These are phyloP conservation scores for Pythium plurisporium DNA, from an alignment of 352 stramenopile species.

Conservation along the genomic window DNA sequence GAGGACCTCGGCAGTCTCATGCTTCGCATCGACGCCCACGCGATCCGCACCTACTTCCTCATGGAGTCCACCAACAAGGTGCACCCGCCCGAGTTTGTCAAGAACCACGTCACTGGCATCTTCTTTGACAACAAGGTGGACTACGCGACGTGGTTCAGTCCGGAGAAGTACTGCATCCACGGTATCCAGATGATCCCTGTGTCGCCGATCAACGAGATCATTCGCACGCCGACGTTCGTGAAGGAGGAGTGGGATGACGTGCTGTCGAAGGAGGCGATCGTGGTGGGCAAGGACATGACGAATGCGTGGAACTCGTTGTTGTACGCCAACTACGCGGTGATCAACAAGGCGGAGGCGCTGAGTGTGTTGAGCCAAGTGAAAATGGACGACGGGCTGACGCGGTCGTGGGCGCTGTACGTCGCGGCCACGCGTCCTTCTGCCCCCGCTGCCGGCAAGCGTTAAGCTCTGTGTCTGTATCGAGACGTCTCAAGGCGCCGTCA, in stretches of 20 bases:
- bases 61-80: conserved; percentile 51
- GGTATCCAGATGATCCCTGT: conserved; percentile 80
- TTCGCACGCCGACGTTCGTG: conserved; percentile 57
- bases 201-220: conserved; percentile 62
- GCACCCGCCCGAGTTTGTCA: conserved; percentile 55
- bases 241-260: conserved; percentile 74
- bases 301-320: conserved; percentile 66
- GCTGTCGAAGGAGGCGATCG: conserved; percentile 56
- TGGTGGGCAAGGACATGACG: conserved; percentile 30
- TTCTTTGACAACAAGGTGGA: conserved; percentile 78
- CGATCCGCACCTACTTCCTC: conserved; percentile 68
- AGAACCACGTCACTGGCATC: conserved; percentile 75
- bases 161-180: conserved; percentile 67
- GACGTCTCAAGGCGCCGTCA: too few species aligned
- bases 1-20: conserved; percentile 74
- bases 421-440: conserved; percentile 31
- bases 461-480: too few species aligned
- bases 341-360: conserved; percentile 50
- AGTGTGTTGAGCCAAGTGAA: conserved; percentile 35
- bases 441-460: too few species aligned
- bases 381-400: conserved; percentile 64
- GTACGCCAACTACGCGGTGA: conserved; percentile 57
- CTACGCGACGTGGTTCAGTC: conserved; percentile 72
- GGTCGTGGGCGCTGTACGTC: conserved; percentile 68
- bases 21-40: conserved; percentile 59